Percentiles rank a stretch among this genome's conserved stretches.
Evolutionary conservation across 306 rosid genomes (phyloP).

Genomic region (Inga leiocalycina): DNA sequence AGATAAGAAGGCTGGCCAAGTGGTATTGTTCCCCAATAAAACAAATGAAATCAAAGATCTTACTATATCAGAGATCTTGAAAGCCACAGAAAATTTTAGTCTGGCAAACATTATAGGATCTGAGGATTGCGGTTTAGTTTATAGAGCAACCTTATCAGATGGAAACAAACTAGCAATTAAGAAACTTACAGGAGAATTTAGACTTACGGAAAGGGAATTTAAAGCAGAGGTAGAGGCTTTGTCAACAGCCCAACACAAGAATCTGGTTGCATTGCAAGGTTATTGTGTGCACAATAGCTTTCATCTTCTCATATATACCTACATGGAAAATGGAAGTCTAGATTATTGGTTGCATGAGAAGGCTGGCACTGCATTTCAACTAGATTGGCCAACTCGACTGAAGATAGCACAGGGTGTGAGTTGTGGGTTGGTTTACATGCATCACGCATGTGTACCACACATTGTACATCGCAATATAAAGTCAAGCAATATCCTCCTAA

Average conservation of each 20-base stretch:
- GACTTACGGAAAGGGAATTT: conserved; percentile 93
- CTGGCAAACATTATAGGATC: conserved; percentile 92
- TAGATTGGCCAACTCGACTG: conserved; percentile 84
- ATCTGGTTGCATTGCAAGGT: conserved; percentile 88
- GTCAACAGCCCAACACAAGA: conserved; percentile 87
- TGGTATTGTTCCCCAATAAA: conserved; percentile 75
- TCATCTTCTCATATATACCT: conserved; percentile 78
- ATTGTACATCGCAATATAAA: conserved; percentile 94
- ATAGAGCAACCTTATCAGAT: conserved; percentile 73
- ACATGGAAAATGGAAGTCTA: conserved; percentile 94
- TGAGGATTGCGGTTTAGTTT: conserved; percentile 95
- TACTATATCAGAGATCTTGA: conserved; percentile 71
- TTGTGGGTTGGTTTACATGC: conserved; percentile 86
- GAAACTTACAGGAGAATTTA: conserved; percentile 92
- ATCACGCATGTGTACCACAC: conserved; percentile 85
- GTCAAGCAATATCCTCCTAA: conserved; percentile 90
- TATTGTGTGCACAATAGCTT: conserved; percentile 77
- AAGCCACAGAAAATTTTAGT: conserved; percentile 87
- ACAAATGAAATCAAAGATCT: conserved; percentile 73
- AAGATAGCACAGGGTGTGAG: conserved; percentile 72
- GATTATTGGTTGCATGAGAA: conserved; percentile 96
- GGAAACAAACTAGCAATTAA: conserved; percentile 82
- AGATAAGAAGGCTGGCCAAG: conserved; percentile 69
- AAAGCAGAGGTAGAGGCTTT: conserved; percentile 92
- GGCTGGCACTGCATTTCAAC: conserved; percentile 67